A percentile compares a stretch with the other conserved stretches of the same genome.
These are phyloP conservation scores for Ophiocordyceps camponoti-leonardi DNA, from an alignment of 2,329 filamentous ascomycete species.

Conservation along the genomic window DNA sequence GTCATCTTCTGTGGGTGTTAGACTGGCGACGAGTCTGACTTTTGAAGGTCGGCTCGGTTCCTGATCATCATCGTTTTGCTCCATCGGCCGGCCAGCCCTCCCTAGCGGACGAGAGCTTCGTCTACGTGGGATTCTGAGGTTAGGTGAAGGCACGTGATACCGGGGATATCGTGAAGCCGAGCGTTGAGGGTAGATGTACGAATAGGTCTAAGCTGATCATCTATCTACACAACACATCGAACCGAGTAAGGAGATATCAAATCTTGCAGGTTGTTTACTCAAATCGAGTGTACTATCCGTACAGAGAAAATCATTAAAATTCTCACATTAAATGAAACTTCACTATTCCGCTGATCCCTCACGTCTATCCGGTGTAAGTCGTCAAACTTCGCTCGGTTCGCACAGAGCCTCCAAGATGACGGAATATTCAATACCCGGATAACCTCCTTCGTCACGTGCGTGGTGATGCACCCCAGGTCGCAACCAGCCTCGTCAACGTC, in stretches of 20 bases:
- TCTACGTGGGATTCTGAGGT: neutral
- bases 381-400: too few species aligned
- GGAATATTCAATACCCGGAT: neutral
- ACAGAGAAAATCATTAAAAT: too few species aligned
- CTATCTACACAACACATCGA: too few species aligned
- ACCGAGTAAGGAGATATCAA: too few species aligned
- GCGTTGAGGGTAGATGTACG: neutral
- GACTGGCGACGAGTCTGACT: neutral
- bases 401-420: neutral
- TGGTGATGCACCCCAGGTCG: too few species aligned
- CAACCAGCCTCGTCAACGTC: neutral
- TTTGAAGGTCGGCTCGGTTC: neutral
- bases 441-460: neutral
- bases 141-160: neutral
- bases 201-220: too few species aligned
- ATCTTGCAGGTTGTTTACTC: too few species aligned
- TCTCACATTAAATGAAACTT: too few species aligned
- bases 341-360: too few species aligned
- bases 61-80: neutral
- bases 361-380: too few species aligned
- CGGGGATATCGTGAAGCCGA: too few species aligned
- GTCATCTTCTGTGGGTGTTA: neutral
- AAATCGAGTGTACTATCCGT: too few species aligned
- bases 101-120: neutral
- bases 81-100: neutral